Evolutionary conservation across 2,329 filamentous ascomycete genomes (phyloP).

Genomic region (Colletotrichum truncatum): DNA sequence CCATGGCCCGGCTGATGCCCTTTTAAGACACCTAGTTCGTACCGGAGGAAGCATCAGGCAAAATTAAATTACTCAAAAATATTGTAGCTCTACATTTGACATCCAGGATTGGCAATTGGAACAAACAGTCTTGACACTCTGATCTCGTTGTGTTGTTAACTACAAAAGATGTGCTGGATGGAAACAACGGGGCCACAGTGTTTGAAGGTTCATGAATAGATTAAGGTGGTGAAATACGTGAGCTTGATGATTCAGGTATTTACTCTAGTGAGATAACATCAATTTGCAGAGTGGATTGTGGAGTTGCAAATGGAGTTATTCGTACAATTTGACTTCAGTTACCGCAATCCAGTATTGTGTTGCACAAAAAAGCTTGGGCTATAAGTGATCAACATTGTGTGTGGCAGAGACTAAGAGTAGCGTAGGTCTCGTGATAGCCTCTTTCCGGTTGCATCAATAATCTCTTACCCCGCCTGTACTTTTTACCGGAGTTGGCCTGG

Average conservation of each 20-base stretch:
- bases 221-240: not conserved
- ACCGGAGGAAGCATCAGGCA: not conserved
- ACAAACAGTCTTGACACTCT: too few relatives aligned
- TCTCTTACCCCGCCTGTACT: too few relatives aligned
- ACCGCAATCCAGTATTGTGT: too few relatives aligned
- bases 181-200: not conserved
- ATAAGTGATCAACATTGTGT: too few relatives aligned
- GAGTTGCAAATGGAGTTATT: not conserved
- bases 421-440: too few relatives aligned
- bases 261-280: not conserved
- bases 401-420: too few relatives aligned
- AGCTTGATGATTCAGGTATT: not conserved
- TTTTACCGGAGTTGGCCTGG: too few relatives aligned
- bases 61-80: not conserved
- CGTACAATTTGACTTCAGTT: not conserved
- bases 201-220: not conserved
- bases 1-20: not conserved
- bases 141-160: constrained; percentile 1
- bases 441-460: too few relatives aligned
- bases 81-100: not conserved
- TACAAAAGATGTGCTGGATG: not conserved
- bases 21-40: too few relatives aligned
- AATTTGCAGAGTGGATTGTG: not conserved
- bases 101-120: not conserved
- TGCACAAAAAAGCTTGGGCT: too few relatives aligned